Evolutionary conservation across 257 asterid genomes (phyloP).

Genomic region (Gentiana straminea): DNA sequence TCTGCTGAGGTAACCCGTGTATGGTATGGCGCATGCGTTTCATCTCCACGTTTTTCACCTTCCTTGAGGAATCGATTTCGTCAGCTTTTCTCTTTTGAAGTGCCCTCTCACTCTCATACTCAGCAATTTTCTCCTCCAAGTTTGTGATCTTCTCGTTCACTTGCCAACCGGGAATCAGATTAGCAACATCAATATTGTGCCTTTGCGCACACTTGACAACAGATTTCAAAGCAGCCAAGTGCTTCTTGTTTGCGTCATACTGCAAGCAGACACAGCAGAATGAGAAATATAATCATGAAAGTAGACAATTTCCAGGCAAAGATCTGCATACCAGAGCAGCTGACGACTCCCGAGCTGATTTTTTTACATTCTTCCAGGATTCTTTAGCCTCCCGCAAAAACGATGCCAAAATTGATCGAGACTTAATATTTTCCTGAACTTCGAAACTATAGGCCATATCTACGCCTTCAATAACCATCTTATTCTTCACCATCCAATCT

Average conservation of each 20-base stretch:
- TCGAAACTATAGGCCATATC: slow-evolving; percentile 55
- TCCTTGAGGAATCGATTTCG: slow-evolving; percentile 33
- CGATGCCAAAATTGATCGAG: slow-evolving; percentile 42
- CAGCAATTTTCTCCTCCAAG: slow-evolving; percentile 47
- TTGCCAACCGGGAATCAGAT: slow-evolving; percentile 74
- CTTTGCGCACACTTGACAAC: slow-evolving; percentile 42
- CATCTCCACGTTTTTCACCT: slow-evolving; percentile 32
- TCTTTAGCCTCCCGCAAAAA: slow-evolving; percentile 51
- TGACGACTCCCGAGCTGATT: slow-evolving; percentile 31
- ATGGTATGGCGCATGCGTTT: slow-evolving; percentile 36
- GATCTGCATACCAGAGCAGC: slow-evolving; percentile 30
- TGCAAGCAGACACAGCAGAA: slow-evolving; percentile 22
- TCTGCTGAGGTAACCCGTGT: slow-evolving; percentile 31
- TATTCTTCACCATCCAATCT: slow-evolving; percentile 44
- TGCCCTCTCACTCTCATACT: slow-evolving; percentile 18
- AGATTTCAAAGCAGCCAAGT: slow-evolving; percentile 41
- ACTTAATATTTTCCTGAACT: slow-evolving; percentile 44
- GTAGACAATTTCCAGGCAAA: not conserved
- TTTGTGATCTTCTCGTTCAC: slow-evolving; percentile 36
- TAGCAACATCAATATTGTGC: slow-evolving; percentile 47
- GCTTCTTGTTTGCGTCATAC: slow-evolving; percentile 60
- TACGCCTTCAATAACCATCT: slow-evolving; percentile 69
- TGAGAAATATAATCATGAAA: slow-evolving; percentile 2
- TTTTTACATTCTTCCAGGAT: slow-evolving; percentile 33
- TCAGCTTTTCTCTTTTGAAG: slow-evolving; percentile 44